Base-by-base conservation (phyloP, 2,329 filamentous ascomycete species). In the Aspergillus calidoustus region DNA sequence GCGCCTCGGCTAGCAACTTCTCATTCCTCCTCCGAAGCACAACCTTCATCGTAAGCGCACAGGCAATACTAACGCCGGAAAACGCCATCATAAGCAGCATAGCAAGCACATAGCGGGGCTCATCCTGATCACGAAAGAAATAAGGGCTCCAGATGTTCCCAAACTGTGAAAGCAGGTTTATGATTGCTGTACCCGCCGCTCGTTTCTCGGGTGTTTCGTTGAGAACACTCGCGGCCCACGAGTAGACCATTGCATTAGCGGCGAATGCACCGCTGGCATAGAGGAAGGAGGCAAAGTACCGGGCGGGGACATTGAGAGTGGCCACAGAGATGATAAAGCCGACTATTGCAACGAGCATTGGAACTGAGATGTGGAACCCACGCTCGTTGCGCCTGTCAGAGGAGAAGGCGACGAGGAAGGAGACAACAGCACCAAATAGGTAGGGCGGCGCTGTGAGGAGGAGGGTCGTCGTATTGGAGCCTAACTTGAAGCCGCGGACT, bases 141-240 rank as follows among this genome's bases (percentile, higher is more conserved):
- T 79, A 81, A 1, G 78, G 78, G 1, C 73, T 77, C 57, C 73
- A 76, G 46, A 48, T 48, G 15, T 48, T 48, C 9, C 46, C 46
- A 19, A 48, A 23, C 15, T 48, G 19, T 19, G 46, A 22, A 1
- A 48, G 46, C 19, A 48, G 46, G 23, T 48, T 48, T 9, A 48
- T 48, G 23, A 28, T 48, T 19, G 46, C 46, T 7, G 46, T 48
- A 6, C 19, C 46, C 9, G 46, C 46, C 11, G 46, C 46, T 7
- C 46, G 8, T 15, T 48, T 48, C 19, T 48, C 46, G 11, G 46
- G 46, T 6, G 46, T 48, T 23, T 48, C 19, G 22, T 17, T 48
- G 6, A 48, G 46, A 6, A 28, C 46, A 13, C 19, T 23, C 46
- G 46, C 46, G 17, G 46, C 46, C 46, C 46, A 48, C 19, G 46